Conservation (phyloP, 495 filamentous ascomycete species). For the Aspergillus steynii region DNA sequence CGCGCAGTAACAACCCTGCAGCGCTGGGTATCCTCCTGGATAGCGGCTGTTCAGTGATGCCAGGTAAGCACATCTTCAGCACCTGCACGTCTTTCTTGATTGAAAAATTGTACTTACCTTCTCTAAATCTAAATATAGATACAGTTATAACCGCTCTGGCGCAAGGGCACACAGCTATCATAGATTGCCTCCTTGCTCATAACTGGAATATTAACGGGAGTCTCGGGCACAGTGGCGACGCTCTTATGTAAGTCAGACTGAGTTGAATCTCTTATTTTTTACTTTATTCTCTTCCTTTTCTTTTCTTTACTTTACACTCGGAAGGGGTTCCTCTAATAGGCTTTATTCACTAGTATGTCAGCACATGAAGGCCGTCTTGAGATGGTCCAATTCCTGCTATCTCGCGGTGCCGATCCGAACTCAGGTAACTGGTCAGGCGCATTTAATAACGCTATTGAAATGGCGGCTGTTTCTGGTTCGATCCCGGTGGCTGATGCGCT, state of each 20-base stretch:
- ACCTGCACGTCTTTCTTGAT: background rate
- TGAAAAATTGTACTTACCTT: background rate
- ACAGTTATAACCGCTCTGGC: background rate
- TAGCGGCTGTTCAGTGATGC: background rate
- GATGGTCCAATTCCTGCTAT: background rate
- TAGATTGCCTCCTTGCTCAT: background rate
- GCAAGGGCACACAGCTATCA: background rate
- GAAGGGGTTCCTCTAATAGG: background rate
- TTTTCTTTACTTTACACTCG: background rate
- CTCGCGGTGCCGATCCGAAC: background rate
- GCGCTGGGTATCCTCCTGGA: background rate
- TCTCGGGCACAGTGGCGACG: background rate
- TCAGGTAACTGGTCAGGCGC: background rate
- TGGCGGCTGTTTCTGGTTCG: background rate
- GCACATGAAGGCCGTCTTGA: background rate
- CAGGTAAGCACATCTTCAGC: background rate
- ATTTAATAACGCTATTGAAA: background rate
- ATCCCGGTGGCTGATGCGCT: background rate
- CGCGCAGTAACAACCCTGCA: background rate
- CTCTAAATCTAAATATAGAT: background rate
- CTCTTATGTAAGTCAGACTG: background rate
- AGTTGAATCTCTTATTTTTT: background rate
- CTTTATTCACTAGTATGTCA: background rate
- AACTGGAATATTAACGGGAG: background rate
- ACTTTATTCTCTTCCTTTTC: no score